These are phyloP conservation scores for Lichtheimia hyalospora DNA, from an alignment of 371 early-diverging fungal genomes.

Conservation along the genomic window DNA sequence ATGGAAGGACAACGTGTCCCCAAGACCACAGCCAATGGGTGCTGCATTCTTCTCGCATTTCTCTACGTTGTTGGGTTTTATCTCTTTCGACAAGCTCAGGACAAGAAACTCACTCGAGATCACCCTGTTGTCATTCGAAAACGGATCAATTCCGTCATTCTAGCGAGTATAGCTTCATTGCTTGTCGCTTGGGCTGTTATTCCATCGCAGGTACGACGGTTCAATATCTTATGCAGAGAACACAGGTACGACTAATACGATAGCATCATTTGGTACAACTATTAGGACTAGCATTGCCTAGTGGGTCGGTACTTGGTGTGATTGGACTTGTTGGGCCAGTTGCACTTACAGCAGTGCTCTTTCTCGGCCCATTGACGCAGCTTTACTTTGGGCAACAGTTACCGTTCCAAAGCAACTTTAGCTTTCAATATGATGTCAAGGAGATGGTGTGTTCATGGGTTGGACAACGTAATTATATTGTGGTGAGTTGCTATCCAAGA, in stretches of 20 bases:
- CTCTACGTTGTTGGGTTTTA: slow-evolving; percentile 47
- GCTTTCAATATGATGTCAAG: slow-evolving; percentile 20
- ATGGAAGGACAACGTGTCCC: too few relatives aligned
- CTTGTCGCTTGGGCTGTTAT: slow-evolving; percentile 22
- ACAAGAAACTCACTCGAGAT: slow-evolving; percentile 24
- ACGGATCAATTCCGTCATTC: slow-evolving; percentile 35
- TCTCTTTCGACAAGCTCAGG: slow-evolving; percentile 16
- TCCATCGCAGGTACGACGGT: not conserved
- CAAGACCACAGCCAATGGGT: slow-evolving; percentile 25
- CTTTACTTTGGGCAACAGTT: slow-evolving; percentile 35
- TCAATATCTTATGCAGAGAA: not conserved
- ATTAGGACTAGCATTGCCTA: not conserved
- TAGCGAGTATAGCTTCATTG: slow-evolving; percentile 24
- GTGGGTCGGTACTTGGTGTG: not conserved
- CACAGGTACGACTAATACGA: not conserved
- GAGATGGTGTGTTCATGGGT: slow-evolving; percentile 18
- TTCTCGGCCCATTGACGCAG: slow-evolving; percentile 52
- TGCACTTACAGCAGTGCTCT: slow-evolving; percentile 36
- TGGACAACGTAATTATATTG: slow-evolving; percentile 45
- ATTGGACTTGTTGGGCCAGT: slow-evolving; percentile 18
- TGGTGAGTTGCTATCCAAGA: slow-evolving; percentile 29
- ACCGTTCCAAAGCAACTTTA: slow-evolving; percentile 36
- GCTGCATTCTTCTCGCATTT: slow-evolving; percentile 32
- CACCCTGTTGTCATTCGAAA: slow-evolving; percentile 39
- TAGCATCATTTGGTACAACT: not conserved